Evolutionary conservation across 768 basidiomycete genomes (phyloP), one percentile per base, ranked within the genome.

Genomic region (Psilocybe subaeruginosa): DNA sequence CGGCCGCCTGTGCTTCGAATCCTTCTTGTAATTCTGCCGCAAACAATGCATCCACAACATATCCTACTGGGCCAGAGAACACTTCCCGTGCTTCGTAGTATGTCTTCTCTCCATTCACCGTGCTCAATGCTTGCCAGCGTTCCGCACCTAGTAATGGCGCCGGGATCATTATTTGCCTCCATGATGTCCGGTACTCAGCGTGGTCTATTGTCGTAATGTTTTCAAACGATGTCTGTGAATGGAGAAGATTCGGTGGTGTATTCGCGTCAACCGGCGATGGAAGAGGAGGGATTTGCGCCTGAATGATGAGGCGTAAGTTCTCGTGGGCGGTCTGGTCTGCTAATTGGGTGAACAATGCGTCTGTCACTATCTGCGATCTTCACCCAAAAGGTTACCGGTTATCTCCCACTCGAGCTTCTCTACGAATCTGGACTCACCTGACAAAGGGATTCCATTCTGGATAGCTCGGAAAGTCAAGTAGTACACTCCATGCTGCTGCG

Each of bases 401-500:
- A 30, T 11, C 55, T 19, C 30, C 19, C 33, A 37, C 53, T 16
- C 33, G 27, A 14, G 16, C 14, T 19, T 35, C 41, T 29, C 2
- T 2, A 41, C 52, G 11, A 46, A 2, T 53, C 5, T 7, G 2
- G 45, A 27, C 67, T 65, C 33, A 71, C 72, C 71, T 64, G 8
- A 71, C 70, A 45, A 74, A 74, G 8, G 70, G 80, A 52, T 72
- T 82, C 86, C 85, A 87, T 64, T 83, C 77, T 1, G 69, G 68
- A 63, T 87, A 87, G 4, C 76, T 70, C 2, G 70, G 65, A 72
- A 86, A 86, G 72, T 85, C 82, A 56, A 82, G 73, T 53, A 87
- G 64, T 4, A 78, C 73, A 7, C 70, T 62, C 86, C 86, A 87
- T 4, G 83, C 84, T 31, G 69, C 62, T 41, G 81, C 73, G 30